Conservation (phyloP, 2,329 filamentous ascomycete species). For the Penicillium sp. region DNA sequence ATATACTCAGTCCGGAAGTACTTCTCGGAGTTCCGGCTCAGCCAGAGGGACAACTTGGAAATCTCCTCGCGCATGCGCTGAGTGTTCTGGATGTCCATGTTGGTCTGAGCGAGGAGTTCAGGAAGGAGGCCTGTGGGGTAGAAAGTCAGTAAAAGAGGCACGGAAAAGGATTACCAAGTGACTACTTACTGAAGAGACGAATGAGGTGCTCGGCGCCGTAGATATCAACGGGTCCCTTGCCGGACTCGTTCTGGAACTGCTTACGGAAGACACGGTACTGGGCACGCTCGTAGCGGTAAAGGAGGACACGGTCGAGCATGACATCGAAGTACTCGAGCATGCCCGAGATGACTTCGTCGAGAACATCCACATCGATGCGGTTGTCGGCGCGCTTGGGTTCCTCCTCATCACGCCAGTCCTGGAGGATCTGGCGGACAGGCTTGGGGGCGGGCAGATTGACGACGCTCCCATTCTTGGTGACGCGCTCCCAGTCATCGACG, state of each 20-base stretch:
- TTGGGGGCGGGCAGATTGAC: constrained; percentile 77
- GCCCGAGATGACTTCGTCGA: constrained; percentile 84
- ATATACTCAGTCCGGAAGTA: constrained; percentile 64
- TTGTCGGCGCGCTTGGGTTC: constrained; percentile 59
- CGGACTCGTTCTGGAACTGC: constrained; percentile 62
- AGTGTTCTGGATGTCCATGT: constrained; percentile 93
- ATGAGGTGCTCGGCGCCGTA: constrained; percentile 93
- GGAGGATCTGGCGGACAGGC: constrained; percentile 73
- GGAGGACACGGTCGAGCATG: constrained; percentile 77
- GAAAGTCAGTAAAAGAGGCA: constrained; percentile 2
- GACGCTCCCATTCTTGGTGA: constrained; percentile 91
- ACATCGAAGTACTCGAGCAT: constrained; percentile 94
- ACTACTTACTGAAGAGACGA: constrained; percentile 74
- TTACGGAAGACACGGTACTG: constrained; percentile 80
- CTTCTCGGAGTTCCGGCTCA: constrained; percentile 69
- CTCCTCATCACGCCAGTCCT: constrained; percentile 75
- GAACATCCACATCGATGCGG: constrained; percentile 70
- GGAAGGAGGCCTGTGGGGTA: constrained; percentile 72
- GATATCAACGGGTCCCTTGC: constrained; percentile 72
- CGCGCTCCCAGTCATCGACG: constrained; percentile 98
- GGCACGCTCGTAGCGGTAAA: constrained; percentile 90
- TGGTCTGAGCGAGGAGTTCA: constrained; percentile 92
- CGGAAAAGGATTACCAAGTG: not conserved
- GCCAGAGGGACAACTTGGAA: constrained; percentile 79
- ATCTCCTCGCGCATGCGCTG: constrained; percentile 86